Base-by-base conservation (phyloP, 306 rosid species). In the Quercus variabilis region DNA sequence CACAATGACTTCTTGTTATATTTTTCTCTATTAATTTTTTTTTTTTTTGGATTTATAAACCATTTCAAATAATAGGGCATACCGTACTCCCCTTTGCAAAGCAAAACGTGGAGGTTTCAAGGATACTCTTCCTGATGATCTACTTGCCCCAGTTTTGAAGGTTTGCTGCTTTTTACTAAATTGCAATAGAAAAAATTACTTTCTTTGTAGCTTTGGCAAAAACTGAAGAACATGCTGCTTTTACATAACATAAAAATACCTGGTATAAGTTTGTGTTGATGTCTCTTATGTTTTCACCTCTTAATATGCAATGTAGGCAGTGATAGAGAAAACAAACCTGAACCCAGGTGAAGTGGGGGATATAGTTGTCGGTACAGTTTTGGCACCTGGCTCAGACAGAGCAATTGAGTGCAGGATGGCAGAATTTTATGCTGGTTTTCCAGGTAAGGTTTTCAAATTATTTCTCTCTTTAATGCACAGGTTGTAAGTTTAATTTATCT, bases 361-460 rank as follows among this genome's bases (percentile, higher is more conserved):
- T 74, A 91, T 92, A 78, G 87, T 95, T 76, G 99, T 95, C 57
- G 99, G 99, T 70, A 95, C 98, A 14, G 99, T 92, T 62, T 70
- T 86, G 80, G 95, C 83, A 63, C 97, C 97, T 69, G 99, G 99
- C 76, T 92, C 99, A 67, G 85, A 80, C 57, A 88, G 92, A 92
- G 99, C 93, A 55, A 88, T 75, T 19, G 99, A 91, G 57, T 95
- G 99, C 88, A 90, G 94, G 85, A 95, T 95, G 95, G 99, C 95
- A 1, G 90, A 97, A 19, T 88, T 95, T 74, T 95, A 89, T 73
- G 97, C 96, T 33, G 96, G 99, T 80, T 91, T 95, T 83, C 97
- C 98, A 1, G 98, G 99, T 92, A 85, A 67, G 64, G 63, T 84
- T 75, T 74, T 5, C 35, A 31, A 18, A 5, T 5, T 67, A 31